Evolutionary conservation across 2,329 filamentous ascomycete genomes (phyloP), one percentile per base, ranked within the genome.

Genomic region (Drechslera avenae): DNA sequence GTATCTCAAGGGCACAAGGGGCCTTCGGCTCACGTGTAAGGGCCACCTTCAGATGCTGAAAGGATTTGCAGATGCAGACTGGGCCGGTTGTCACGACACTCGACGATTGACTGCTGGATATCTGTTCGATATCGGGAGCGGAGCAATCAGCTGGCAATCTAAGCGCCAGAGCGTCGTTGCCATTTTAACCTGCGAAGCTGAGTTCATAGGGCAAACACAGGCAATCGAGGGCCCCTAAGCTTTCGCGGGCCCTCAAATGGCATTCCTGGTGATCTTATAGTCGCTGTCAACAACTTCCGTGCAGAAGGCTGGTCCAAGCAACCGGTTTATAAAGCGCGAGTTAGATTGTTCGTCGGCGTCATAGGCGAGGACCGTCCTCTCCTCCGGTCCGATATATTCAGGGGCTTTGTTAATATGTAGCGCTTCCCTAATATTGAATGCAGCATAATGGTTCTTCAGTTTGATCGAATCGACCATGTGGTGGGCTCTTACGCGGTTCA

Each of bases 51-150:
- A 33, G 34, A 33, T 1, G 21, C 31, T 64, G 1, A 40, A 28
- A 28, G 60, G 64, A 12, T 68, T 51, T 21, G 54, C 46, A 0
- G 59, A 69, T 32, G 40, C 56, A 8, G 43, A 66, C 44, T 68
- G 37, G 45, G 64, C 53, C 5, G 36, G 50, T 9, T 41, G 17
- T 23, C 18, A 28, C 32, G 50, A 26, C 6, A 43, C 46, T 13
- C 12, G 59, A 34, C 54, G 51, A 39, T 68, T 54, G 3, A 63
- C 57, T 3, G 28, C 51, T 3, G 62, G 63, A 33, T 68, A 56
- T 36, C 5, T 64, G 1, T 62, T 67, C 42, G 60, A 41, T 21
- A 39, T 63, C 3, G 52, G 49, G 1, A 57, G 57, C 17, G 55
- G 46, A 17, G 39, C 59, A 12, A 62, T 68, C 30, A 53, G 44